These are phyloP conservation scores for Amphirosellinia nigrospora DNA, from an alignment of 495 filamentous ascomycete genomes.

Conservation along the genomic window DNA sequence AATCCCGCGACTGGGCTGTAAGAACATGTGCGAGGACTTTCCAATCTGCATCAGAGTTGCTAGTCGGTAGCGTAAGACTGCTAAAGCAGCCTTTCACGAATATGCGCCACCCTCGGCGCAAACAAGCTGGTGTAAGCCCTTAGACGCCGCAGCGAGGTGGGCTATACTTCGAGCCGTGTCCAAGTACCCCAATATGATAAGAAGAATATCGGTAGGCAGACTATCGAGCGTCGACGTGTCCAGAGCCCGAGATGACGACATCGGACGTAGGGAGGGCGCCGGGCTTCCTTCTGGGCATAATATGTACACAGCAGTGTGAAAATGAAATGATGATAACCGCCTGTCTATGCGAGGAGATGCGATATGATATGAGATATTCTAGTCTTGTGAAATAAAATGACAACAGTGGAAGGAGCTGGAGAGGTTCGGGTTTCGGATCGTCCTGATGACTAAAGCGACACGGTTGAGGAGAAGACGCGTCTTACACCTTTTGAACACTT, in stretches of 20 bases:
- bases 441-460: background rate
- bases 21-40: constrained; percentile 43
- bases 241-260: background rate
- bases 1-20: constrained; percentile 51
- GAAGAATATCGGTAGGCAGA: constrained; percentile 49
- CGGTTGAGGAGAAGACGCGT: background rate
- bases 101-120: constrained; percentile 46
- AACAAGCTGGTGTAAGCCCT: constrained; percentile 38
- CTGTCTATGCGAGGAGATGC: no score
- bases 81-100: constrained; percentile 49
- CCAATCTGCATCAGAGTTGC: constrained; percentile 37
- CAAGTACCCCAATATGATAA: constrained; percentile 45
- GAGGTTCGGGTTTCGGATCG: background rate
- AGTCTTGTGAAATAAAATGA: no score
- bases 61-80: constrained; percentile 36
- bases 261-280: no score
- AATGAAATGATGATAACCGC: no score
- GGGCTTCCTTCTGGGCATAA: no score
- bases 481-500: background rate
- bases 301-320: no score
- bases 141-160: constrained; percentile 41
- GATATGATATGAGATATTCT: no score
- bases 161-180: constrained; percentile 47
- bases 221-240: constrained; percentile 26
- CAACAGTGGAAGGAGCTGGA: background rate